phyloP scores from a whole-genome alignment of 2,329 filamentous ascomycete genomes.

The Graphilbum ipis-grandicollis region DNA sequence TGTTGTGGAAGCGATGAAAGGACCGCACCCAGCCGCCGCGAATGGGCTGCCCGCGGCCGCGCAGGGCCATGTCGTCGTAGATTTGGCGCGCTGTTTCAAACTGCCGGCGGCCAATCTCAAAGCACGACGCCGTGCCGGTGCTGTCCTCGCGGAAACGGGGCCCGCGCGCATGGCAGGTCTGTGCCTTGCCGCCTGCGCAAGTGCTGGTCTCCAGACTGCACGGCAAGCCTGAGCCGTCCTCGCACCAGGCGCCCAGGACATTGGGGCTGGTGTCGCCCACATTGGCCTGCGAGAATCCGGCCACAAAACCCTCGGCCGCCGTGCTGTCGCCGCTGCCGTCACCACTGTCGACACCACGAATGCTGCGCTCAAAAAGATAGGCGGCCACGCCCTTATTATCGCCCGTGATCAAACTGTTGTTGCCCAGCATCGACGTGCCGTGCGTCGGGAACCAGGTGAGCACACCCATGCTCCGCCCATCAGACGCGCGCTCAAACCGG shows the following conservation, averaged over 20 bases:
- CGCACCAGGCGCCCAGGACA: constrained; percentile 67
- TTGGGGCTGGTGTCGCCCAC: constrained; percentile 85
- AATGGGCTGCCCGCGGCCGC: constrained; percentile 26
- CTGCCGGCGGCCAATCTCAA: constrained; percentile 54
- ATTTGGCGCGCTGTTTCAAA: constrained; percentile 31
- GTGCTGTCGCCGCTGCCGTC: constrained; percentile 4
- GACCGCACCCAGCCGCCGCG: constrained; percentile 51
- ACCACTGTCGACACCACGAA: constrained; percentile 25
- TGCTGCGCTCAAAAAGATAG: constrained; percentile 60
- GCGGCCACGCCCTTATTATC: constrained; percentile 92
- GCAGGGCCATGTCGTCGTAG: constrained; percentile 29
- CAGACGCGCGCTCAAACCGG: constrained; percentile 52
- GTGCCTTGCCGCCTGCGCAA: constrained; percentile 48
- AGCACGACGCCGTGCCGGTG: constrained; percentile 57
- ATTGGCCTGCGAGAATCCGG: constrained; percentile 80
- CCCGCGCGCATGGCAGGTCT: constrained; percentile 54
- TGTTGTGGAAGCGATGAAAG: constrained; percentile 67
- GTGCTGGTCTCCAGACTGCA: constrained; percentile 66
- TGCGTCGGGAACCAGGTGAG: constrained; percentile 86
- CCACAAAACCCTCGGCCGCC: constrained; percentile 54
- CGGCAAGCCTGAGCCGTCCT: constrained; percentile 54
- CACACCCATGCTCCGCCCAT: constrained; percentile 60
- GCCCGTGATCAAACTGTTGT: constrained; percentile 75
- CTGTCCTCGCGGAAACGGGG: constrained; percentile 49
- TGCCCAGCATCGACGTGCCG: constrained; percentile 75